phyloP scores from a whole-genome alignment of 2,329 filamentous ascomycete genomes.

The Penicillium sp. region DNA sequence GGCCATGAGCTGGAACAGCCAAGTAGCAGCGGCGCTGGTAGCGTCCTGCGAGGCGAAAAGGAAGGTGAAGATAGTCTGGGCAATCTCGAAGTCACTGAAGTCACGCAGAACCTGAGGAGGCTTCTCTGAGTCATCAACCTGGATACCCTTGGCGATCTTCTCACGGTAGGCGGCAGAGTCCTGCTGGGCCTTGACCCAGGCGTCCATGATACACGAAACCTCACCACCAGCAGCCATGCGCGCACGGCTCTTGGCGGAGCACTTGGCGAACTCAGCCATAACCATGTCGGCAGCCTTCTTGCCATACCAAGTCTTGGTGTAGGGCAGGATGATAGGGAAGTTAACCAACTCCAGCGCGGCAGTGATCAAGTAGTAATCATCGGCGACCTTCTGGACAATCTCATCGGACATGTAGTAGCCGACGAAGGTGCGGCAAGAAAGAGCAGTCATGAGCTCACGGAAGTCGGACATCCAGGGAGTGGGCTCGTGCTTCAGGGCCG shows the following conservation, averaged over 20 bases:
- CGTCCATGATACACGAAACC: conserved; percentile 90
- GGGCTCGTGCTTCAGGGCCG: conserved; percentile 69
- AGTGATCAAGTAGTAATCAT: conserved; percentile 96
- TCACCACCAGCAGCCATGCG: conserved; percentile 87
- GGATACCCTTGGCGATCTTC: conserved; percentile 70
- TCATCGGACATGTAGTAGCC: conserved; percentile 92
- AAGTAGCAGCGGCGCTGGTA: conserved; percentile 88
- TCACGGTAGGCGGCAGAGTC: conserved; percentile 80
- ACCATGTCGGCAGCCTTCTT: conserved; percentile 96
- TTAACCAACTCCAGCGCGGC: conserved; percentile 96
- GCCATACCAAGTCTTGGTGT: conserved; percentile 94
- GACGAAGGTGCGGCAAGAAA: conserved; percentile 95
- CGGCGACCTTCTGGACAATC: conserved; percentile 87
- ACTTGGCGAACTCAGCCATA: conserved; percentile 83
- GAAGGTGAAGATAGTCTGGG: conserved; percentile 93
- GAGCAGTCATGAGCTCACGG: conserved; percentile 90
- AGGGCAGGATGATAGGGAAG: conserved; percentile 94
- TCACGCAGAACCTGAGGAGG: conserved; percentile 78
- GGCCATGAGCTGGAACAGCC: conserved; percentile 92
- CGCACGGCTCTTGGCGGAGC: conserved; percentile 88
- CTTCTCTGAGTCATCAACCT: conserved; percentile 71
- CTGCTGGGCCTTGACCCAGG: conserved; percentile 86
- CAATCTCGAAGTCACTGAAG: conserved; percentile 88
- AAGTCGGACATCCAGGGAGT: conserved; percentile 88
- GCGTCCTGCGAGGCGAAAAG: conserved; percentile 97